phyloP scores from a whole-genome alignment of 306 rosid species.

The Acacia acuminata region DNA sequence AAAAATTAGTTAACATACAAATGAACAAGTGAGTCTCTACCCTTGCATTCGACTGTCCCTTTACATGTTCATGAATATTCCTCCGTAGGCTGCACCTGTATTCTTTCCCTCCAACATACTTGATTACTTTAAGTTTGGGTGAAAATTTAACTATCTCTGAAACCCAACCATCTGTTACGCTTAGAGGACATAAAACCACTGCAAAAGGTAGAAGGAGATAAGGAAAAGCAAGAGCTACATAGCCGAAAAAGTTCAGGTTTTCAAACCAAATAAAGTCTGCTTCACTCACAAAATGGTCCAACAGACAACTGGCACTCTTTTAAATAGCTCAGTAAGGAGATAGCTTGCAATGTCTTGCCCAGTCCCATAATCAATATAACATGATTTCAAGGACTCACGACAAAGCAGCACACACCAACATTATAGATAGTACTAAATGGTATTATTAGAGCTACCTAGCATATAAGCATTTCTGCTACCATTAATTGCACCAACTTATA shows the following conservation, averaged over 20 bases:
- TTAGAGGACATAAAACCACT: constrained; percentile 94
- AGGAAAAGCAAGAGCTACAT: constrained; percentile 18
- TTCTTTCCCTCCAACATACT: constrained; percentile 90
- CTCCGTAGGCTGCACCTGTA: constrained; percentile 56
- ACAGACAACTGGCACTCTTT: constrained; percentile 53
- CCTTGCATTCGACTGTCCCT: constrained; percentile 56
- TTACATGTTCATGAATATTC: constrained; percentile 53
- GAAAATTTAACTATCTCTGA: constrained; percentile 77
- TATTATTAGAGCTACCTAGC: background rate
- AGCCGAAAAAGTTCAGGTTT: constrained; percentile 15
- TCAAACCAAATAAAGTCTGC: constrained; percentile 30
- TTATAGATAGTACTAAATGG: background rate
- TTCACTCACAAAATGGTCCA: constrained; percentile 89
- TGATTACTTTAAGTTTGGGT: constrained; percentile 61
- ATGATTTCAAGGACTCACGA: background rate
- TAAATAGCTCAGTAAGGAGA: constrained; percentile 82
- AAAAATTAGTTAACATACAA: background rate
- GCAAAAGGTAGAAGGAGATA: constrained; percentile 31
- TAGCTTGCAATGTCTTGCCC: constrained; percentile 95
- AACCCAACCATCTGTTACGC: constrained; percentile 94
- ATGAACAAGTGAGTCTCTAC: background rate
- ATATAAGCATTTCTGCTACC: background rate
- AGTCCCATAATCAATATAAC: constrained; percentile 64
- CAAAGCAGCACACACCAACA: background rate
- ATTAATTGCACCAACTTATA: background rate